Base-by-base conservation (phyloP, 164 flowering plant species). In the Vitis rotundifolia region DNA sequence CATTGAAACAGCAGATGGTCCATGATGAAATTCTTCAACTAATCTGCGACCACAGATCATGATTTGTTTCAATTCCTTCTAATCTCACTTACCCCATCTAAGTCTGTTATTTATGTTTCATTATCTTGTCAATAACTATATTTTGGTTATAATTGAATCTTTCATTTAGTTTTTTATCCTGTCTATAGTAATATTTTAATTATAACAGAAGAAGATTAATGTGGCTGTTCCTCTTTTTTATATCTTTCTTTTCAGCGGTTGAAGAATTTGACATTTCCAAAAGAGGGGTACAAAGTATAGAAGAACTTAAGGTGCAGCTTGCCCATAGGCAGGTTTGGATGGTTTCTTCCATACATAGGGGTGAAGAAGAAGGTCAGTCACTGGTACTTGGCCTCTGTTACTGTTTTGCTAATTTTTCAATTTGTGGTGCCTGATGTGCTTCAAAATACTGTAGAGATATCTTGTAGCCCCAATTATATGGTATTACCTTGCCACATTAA, bases 311-410 rank as follows among this genome's bases (percentile, higher is more conserved):
- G 72, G 66, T 51, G 59, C 88, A 85, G 71, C 79, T 95, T 71
- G 65, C 69, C 11, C 28, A 79, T 65, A 88, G 91, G 80, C 83
- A 62, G 62, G 89, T 90, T 64, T 95, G 98, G 99, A 87, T 95
- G 94, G 93, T 94, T 81, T 73, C 98, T 61, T 95, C 98, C 49
- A 78, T 91, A 64, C 99, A 95, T 71, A 84, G 74, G 76, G 99
- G 95, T 65, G 99, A 95, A 89, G 97, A 89, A 71, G 80, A 86
- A 88, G 91, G 99, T 91, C 11, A 59, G 59, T 58, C 69, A 49
- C 48, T 67, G 44, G 60, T 54, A 67, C 64, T 65, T 60, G 50
- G 56, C 28, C 26, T 69, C 48, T 51, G n/a, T 37, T 48, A 13
- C 52, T 47, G 13, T 37, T 59, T 12, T 65, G 54, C 53, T n/a